A percentile compares a stretch with the other conserved stretches of the same genome.
Evolutionary conservation across 2,329 filamentous ascomycete species (phyloP).

Genomic region (Fusarium sp.): DNA sequence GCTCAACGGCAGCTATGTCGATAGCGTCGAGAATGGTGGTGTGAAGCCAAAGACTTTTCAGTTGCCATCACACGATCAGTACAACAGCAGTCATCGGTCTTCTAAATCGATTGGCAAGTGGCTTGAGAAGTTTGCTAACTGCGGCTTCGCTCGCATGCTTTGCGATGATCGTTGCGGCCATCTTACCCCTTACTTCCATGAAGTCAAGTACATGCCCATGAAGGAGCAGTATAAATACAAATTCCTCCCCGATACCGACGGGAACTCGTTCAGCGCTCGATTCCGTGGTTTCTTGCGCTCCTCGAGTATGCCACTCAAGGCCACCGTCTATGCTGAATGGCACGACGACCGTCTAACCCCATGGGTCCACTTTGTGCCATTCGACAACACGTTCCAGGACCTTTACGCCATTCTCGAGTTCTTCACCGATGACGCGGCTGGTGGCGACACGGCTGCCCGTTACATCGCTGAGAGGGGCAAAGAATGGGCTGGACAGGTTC

Average conservation of each 20-base stretch:
- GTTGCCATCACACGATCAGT: constrained; percentile 56
- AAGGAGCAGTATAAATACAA: constrained; percentile 67
- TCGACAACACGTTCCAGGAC: constrained; percentile 76
- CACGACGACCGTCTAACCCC: constrained; percentile 76
- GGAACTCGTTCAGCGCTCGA: constrained; percentile 73
- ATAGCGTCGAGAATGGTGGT: constrained; percentile 56
- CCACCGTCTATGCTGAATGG: constrained; percentile 80
- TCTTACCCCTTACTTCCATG: constrained; percentile 50
- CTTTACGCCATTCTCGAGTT: constrained; percentile 74
- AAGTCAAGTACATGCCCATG: constrained; percentile 53
- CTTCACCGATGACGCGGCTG: constrained; percentile 64
- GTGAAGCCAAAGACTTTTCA: constrained; percentile 60
- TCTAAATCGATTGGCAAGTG: constrained; percentile 55
- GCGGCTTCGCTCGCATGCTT: constrained; percentile 56
- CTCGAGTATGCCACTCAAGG: constrained; percentile 75
- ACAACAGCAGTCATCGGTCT: constrained; percentile 53
- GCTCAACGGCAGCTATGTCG: constrained; percentile 72
- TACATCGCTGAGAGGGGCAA: constrained; percentile 70
- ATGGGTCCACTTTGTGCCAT: constrained; percentile 79
- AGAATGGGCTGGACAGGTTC: constrained; percentile 70
- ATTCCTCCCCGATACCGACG: constrained; percentile 77
- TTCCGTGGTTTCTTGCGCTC: constrained; percentile 73
- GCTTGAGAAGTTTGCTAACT: constrained; percentile 54
- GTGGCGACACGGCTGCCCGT: constrained; percentile 66
- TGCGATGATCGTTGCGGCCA: constrained; percentile 57